phyloP scores from a whole-genome alignment of 2,329 filamentous ascomycete genomes.

The Elsinoe batatas region DNA sequence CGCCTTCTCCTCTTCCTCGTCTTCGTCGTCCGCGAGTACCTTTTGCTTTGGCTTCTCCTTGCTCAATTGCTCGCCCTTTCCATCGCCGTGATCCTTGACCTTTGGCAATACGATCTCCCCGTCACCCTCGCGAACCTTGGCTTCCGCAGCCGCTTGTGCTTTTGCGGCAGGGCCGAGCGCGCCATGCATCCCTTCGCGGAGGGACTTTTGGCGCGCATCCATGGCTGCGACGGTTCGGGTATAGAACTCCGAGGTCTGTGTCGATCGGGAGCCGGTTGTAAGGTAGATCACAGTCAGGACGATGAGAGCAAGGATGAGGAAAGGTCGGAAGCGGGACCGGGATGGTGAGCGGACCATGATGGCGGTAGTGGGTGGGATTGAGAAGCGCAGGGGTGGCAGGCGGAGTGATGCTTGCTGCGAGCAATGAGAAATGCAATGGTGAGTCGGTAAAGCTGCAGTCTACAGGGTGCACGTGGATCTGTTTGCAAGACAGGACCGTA shows the following conservation, averaged over 20 bases:
- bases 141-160: constrained; percentile 20
- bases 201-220: constrained; percentile 34
- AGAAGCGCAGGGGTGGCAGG: neutral
- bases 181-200: neutral
- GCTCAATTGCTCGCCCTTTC: constrained; percentile 39
- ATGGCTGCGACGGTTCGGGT: constrained; percentile 46
- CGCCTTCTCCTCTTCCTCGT: constrained; percentile 14
- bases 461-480: neutral
- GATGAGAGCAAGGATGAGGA: constrained; percentile 51
- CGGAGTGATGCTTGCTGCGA: neutral
- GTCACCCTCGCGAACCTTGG: constrained; percentile 9
- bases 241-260: constrained; percentile 47
- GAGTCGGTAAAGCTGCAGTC: too few species aligned
- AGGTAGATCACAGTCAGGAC: constrained; percentile 65
- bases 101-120: constrained; percentile 6
- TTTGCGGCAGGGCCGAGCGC: neutral
- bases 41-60: constrained; percentile 54
- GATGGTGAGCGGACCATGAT: constrained; percentile 12
- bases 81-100: constrained; percentile 34
- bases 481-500: neutral
- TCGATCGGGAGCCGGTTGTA: constrained; percentile 49
- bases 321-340: constrained; percentile 11
- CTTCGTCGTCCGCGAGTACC: constrained; percentile 53
- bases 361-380: neutral
- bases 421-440: too few species aligned